Percentiles rank a stretch among this genome's conserved stretches.
Conservation (phyloP, 345 rosid species). For the Linum tenue region DNA sequence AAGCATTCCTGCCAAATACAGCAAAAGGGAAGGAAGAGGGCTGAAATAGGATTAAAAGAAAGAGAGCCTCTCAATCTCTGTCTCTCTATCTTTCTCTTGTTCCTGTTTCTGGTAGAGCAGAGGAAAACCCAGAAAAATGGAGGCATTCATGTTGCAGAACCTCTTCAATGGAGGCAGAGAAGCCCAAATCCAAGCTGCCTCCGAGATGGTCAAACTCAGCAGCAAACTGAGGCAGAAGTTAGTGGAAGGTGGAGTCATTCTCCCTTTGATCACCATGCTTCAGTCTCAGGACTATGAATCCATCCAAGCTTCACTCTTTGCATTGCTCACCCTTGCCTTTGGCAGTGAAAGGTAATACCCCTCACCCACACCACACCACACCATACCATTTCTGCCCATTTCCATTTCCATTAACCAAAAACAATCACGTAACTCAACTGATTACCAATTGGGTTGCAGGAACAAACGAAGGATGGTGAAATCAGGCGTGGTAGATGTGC, state of each 20-base stretch:
- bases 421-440: no score
- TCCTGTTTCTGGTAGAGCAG: neutral
- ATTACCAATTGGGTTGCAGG: constrained; percentile 25
- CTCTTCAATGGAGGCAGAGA: constrained; percentile 48
- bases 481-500: constrained; percentile 47
- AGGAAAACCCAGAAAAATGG: constrained; percentile 30
- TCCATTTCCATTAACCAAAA: neutral
- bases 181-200: constrained; percentile 53
- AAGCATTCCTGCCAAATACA: constrained; percentile 14
- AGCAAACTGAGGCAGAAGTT: constrained; percentile 48
- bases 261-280: constrained; percentile 64
- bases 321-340: constrained; percentile 70
- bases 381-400: neutral
- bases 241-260: constrained; percentile 51
- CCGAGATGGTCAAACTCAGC: constrained; percentile 38
- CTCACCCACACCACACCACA: neutral
- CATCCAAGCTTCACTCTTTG: constrained; percentile 60
- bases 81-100: neutral
- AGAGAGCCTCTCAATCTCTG: neutral
- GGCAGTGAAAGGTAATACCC: constrained; percentile 68
- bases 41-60: neutral
- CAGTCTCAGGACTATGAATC: constrained; percentile 50
- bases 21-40: no score
- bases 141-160: constrained; percentile 40
- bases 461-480: constrained; percentile 64